Evolutionary conservation across 2,329 filamentous ascomycete species (phyloP), one percentile per base, ranked within the genome.

Genomic region (Aspergillus hortae): DNA sequence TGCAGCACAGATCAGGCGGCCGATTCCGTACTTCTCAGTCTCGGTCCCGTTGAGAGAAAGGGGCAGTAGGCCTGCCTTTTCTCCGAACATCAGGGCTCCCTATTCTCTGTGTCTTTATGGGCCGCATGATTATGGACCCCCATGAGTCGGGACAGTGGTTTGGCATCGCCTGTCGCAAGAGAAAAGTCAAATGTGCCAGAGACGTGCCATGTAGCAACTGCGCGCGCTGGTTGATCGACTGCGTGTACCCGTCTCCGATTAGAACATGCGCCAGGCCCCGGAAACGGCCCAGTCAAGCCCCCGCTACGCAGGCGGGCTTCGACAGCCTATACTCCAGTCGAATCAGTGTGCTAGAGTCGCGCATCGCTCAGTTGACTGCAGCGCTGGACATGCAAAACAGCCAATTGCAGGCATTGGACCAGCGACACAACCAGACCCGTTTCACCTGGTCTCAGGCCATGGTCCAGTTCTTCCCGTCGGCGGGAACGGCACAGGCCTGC

Each of bases 101-200:
- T 46, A 33, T 46, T 33, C 44, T 2, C 44, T 15, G 25, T 46
- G 23, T n/a, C 44, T 46, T 46, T 46, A 46, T 33, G 27, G 27
- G 27, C 25, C 4, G 44, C 7, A 19, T 9, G 23, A 35, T 6
- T 46, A 46, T 46, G 44, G 44, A 17, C 44, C 44, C 7, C 44
- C 44, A 33, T 46, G 44, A 46, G 44, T 46, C 17, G 17, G 17
- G 17, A 17, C 17, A 17, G 17, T 17, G 17, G 17, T 17, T 2
- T 17, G 17, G 17, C 17, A 54, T 55, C 15, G 57, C 58, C n/a
- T 67, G 65, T 53, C 56, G 61, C 25, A 51, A 49, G 36, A 59
- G 65, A 46, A 67, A 67, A 52, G 57, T 67, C 36, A 66, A 61
- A 57, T 67, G 64, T 41, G 61, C 65, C 50, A 55, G 60, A 48